Evolutionary conservation across 495 filamentous ascomycete species (phyloP).

Genomic region (Neurospora terricola): DNA sequence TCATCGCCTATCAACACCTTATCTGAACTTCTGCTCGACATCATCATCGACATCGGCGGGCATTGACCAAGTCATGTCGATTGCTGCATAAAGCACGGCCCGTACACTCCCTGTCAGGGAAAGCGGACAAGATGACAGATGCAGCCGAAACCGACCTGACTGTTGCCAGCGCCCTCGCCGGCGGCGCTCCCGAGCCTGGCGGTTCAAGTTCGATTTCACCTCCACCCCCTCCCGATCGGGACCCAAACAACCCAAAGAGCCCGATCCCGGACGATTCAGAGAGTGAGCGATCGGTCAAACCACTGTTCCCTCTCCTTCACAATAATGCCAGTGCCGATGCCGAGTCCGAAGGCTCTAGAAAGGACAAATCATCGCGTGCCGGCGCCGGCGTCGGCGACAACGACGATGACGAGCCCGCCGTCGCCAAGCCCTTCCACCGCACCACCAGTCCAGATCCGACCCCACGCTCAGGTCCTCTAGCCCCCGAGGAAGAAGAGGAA

Average conservation of each 20-base stretch:
- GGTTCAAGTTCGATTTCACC: background rate
- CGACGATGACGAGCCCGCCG: slow-evolving; percentile 55
- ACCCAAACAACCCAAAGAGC: background rate
- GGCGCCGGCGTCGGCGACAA: slow-evolving; percentile 32
- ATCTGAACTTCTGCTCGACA: background rate
- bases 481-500: slow-evolving; percentile 30
- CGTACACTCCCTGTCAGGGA: background rate
- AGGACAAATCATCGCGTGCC: slow-evolving; percentile 2
- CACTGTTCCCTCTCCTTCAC: slow-evolving; percentile 33
- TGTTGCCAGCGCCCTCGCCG: background rate
- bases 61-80: background rate
- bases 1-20: background rate
- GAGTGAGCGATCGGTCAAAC: slow-evolving; percentile 3
- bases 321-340: slow-evolving; percentile 31
- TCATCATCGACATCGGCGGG: background rate
- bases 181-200: background rate
- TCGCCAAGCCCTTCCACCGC: slow-evolving; percentile 54
- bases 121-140: slow-evolving; percentile 1
- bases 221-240: background rate
- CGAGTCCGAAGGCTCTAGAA: slow-evolving; percentile 13
- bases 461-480: slow-evolving; percentile 12
- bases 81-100: background rate
- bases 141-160: background rate
- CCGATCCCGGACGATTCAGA: slow-evolving; percentile 2
- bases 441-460: slow-evolving; percentile 46